These are phyloP conservation scores for Pestalotiopsis sp. DNA, from an alignment of 2,329 filamentous ascomycete genomes.

Conservation along the genomic window DNA sequence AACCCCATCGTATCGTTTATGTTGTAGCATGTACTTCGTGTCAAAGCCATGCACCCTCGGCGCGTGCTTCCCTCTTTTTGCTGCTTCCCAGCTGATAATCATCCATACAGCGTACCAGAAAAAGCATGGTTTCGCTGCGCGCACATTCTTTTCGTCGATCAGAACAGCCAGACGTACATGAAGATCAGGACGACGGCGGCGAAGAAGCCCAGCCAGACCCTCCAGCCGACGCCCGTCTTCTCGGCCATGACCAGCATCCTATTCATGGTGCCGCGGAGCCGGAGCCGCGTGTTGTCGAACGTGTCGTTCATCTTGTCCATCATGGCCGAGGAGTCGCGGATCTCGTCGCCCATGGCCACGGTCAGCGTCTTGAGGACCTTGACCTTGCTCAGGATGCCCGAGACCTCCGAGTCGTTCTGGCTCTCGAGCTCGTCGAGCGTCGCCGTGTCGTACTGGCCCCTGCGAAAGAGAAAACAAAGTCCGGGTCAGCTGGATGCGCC, in stretches of 20 bases:
- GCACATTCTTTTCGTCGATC: conserved; percentile 25
- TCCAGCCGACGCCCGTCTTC: conserved; percentile 93
- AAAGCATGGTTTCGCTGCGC: background rate
- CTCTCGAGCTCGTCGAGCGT: conserved; percentile 92
- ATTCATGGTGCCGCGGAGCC: conserved; percentile 91
- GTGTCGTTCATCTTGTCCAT: conserved; percentile 95
- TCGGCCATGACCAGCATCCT: conserved; percentile 96
- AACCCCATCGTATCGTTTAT: background rate
- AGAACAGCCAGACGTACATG: conserved; percentile 91
- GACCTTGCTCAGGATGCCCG: conserved; percentile 90
- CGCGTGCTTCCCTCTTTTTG: background rate
- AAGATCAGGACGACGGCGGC: conserved; percentile 81
- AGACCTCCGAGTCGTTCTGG: conserved; percentile 89
- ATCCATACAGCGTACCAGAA: background rate
- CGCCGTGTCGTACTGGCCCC: conserved; percentile 90
- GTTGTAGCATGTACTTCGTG: conserved; percentile 9
- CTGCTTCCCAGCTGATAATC: background rate
- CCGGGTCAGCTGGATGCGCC: background rate
- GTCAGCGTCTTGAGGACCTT: conserved; percentile 90
- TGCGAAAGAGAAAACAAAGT: conserved; percentile 33
- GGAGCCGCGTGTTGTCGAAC: conserved; percentile 83
- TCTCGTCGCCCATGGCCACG: conserved; percentile 91
- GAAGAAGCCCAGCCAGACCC: conserved; percentile 90
- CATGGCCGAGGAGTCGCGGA: conserved; percentile 83
- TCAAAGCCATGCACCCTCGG: background rate